These are phyloP conservation scores for Physcomitrium patens DNA, from an alignment of 225 moss, liverwort and hornwort genomes.

Conservation along the genomic window DNA sequence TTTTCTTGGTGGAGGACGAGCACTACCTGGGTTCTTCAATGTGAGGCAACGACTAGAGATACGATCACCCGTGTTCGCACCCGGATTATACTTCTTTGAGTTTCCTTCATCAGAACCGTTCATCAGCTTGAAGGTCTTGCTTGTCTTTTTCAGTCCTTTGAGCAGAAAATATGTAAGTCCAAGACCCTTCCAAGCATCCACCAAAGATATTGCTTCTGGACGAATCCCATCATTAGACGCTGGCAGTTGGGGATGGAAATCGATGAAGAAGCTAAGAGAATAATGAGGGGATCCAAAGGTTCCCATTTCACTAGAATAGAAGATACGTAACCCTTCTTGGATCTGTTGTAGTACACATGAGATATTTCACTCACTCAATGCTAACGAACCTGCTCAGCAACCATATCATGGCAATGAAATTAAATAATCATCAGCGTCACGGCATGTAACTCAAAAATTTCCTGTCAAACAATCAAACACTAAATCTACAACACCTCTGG, in stretches of 20 bases:
- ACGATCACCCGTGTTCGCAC: constrained; percentile 16
- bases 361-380: constrained; percentile 8
- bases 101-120: constrained; percentile 30
- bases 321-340: background rate
- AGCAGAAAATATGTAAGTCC: constrained; percentile 47
- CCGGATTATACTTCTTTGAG: constrained; percentile 14
- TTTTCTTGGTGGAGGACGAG: constrained; percentile 33
- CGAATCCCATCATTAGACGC: constrained; percentile 30
- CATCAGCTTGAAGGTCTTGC: constrained; percentile 41
- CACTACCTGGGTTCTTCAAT: constrained; percentile 25
- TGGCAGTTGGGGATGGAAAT: constrained; percentile 42
- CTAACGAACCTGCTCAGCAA: constrained; percentile 37
- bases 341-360: background rate
- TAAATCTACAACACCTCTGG: too few species aligned
- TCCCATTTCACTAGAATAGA: constrained; percentile 28
- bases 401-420: background rate
- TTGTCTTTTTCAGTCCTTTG: constrained; percentile 41
- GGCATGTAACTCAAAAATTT: background rate
- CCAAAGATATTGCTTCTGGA: constrained; percentile 25
- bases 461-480: background rate
- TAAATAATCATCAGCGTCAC: constrained; percentile 12
- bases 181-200: constrained; percentile 47
- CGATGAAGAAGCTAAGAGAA: constrained; percentile 49
- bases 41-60: constrained; percentile 35
- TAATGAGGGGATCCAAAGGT: constrained; percentile 55